phyloP scores from a whole-genome alignment of 768 basidiomycete species.

The Hygrophorus russula region DNA sequence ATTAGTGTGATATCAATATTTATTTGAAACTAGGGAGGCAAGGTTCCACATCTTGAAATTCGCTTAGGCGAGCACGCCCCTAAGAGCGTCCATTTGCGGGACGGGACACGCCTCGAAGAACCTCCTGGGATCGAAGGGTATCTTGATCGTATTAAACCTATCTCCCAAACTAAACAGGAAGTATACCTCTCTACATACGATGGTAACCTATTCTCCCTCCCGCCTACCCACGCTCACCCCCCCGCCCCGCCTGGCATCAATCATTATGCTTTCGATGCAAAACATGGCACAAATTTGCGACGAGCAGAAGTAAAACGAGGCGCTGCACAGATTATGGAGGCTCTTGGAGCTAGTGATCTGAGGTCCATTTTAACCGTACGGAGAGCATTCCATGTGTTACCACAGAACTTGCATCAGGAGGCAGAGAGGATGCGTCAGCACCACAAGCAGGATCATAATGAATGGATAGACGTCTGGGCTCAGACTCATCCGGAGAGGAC shows the following conservation, averaged over 20 bases:
- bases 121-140: conserved; percentile 85
- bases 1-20: neutral
- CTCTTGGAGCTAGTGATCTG: conserved; percentile 65
- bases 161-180: conserved; percentile 42
- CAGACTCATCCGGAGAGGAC: conserved; percentile 26
- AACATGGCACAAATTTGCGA: conserved; percentile 26
- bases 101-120: conserved; percentile 46
- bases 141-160: conserved; percentile 57
- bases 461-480: conserved; percentile 20
- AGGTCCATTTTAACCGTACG: conserved; percentile 54
- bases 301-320: conserved; percentile 53
- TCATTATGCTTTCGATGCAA: conserved; percentile 15
- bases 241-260: conserved; percentile 55
- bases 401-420: conserved; percentile 25
- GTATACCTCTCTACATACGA: conserved; percentile 66
- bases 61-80: conserved; percentile 64
- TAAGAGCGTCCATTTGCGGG: conserved; percentile 29
- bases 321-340: conserved; percentile 46
- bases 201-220: conserved; percentile 57
- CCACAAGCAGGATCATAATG: conserved; percentile 18
- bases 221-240: conserved; percentile 43
- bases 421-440: conserved; percentile 14
- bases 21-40: conserved; percentile 7
- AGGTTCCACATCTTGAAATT: conserved; percentile 55
- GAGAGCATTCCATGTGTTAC: conserved; percentile 43